These are phyloP conservation scores for Gossypioides kirkii DNA, from an alignment of 345 rosid genomes.

Conservation along the genomic window DNA sequence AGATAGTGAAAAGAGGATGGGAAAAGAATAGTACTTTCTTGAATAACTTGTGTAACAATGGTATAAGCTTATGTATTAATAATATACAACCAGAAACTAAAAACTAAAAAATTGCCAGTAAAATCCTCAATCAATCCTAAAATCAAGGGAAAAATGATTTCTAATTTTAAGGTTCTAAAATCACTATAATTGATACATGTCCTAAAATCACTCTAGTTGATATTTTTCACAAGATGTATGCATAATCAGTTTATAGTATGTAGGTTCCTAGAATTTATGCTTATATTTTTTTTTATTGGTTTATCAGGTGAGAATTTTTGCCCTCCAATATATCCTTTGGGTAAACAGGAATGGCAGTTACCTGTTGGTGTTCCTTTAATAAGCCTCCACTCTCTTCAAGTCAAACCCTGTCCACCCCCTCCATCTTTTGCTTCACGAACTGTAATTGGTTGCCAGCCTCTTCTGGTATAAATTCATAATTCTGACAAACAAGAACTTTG, in stretches of 20 bases:
- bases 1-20: too few relatives aligned
- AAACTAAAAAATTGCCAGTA: too few relatives aligned
- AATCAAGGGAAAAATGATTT: too few relatives aligned
- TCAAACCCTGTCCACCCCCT: constrained; percentile 84
- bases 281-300: constrained; percentile 5
- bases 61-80: background rate
- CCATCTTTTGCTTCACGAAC: constrained; percentile 80
- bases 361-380: constrained; percentile 64
- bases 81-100: too few relatives aligned
- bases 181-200: too few relatives aligned
- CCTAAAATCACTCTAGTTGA: too few relatives aligned
- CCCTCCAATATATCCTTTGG: constrained; percentile 89
- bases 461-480: constrained; percentile 52
- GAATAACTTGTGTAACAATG: background rate
- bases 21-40: background rate
- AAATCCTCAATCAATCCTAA: too few relatives aligned
- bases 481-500: background rate
- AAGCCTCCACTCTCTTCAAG: constrained; percentile 79
- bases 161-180: too few relatives aligned
- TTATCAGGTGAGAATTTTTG: constrained; percentile 69
- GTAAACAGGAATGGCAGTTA: constrained; percentile 60
- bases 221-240: background rate
- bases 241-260: background rate
- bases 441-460: constrained; percentile 84
- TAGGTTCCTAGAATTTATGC: constrained; percentile 2